These are phyloP conservation scores for Ailanthus altissimus DNA, from an alignment of 345 rosid species.

Conservation along the genomic window DNA sequence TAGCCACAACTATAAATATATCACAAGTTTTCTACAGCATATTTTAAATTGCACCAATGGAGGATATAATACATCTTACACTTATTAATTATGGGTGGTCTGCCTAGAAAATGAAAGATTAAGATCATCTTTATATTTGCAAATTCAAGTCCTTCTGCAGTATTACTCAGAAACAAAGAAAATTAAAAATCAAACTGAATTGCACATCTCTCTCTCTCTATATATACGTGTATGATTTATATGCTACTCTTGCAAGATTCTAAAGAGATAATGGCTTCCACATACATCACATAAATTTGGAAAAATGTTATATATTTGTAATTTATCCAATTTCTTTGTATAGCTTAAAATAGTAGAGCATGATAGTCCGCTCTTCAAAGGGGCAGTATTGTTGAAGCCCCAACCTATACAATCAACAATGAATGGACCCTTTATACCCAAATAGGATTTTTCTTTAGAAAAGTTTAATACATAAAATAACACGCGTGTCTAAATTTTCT, in stretches of 20 bases:
- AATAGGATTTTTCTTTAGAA: not conserved
- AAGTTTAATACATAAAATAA: not conserved
- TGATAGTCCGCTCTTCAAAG: not conserved
- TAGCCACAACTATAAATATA: no score
- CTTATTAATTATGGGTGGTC: no score
- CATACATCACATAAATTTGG: slow-evolving; percentile 4
- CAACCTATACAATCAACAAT: not conserved
- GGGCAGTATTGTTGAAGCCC: not conserved
- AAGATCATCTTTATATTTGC: not conserved
- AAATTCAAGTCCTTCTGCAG: not conserved
- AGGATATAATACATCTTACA: no score
- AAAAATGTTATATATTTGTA: not conserved
- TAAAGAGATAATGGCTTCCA: not conserved
- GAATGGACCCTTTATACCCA: not conserved
- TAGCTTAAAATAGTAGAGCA: slow-evolving; percentile 10
- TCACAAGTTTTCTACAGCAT: not conserved
- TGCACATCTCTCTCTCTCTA: not conserved
- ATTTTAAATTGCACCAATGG: not conserved
- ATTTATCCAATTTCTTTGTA: not conserved
- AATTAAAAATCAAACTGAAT: not conserved
- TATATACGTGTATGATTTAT: no score
- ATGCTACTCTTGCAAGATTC: slow-evolving; percentile 4
- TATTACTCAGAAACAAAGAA: not conserved
- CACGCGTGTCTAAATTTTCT: not conserved
- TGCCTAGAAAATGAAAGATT: not conserved